Base-by-base conservation (phyloP, 2,329 filamentous ascomycete genomes). In the Magnaporthiopsis rhizophila region DNA sequence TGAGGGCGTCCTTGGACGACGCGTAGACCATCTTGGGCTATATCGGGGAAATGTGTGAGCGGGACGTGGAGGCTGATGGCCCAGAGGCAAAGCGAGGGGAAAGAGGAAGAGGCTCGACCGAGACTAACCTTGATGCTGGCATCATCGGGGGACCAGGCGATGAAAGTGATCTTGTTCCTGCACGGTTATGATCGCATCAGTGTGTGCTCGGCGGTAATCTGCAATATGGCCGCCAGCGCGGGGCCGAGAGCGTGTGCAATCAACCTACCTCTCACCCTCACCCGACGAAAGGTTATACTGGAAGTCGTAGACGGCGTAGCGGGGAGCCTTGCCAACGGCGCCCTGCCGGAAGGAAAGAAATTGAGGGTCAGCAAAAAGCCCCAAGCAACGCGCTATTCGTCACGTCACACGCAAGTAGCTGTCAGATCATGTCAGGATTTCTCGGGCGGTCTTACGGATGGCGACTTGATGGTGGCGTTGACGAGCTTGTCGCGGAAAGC, bases 1-100 rank as follows among this genome's bases (percentile, higher is more conserved):
- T 94, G 70, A 95, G 84, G 66, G 89, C 89, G 72, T 93, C 89
- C 82, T 94, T 95, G 78, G 91, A 95, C 63, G 91, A 90, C 72
- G 90, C 89, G 83, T 94, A 95, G 77, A 92, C 84, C 91, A 95
- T 95, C 84, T 92, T 92, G 78, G 89, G 84, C 90, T 92, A 70
- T 65, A 59, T 45, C 28, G 24, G 36, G 26, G 60, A 69, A 58
- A 34, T 34, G 62, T 61, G 50, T 61, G 30, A 21, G 21, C 15
- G 24, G 45, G 26, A 58, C 36, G 12, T 61, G 28, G 26, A 32
- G 38, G 45, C 53, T 18, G 45, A 30, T 69, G 58, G 30, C 28
- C 6, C 21, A 63, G 60, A 30, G 30, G 21, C 26, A 28, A 59
- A 13, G 15, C 21, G 26, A 53, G 30, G 30, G 12, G 15, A 9